Conservation (phyloP, 1,284 basidiomycete species). For the Phellinidium pouzarii region DNA sequence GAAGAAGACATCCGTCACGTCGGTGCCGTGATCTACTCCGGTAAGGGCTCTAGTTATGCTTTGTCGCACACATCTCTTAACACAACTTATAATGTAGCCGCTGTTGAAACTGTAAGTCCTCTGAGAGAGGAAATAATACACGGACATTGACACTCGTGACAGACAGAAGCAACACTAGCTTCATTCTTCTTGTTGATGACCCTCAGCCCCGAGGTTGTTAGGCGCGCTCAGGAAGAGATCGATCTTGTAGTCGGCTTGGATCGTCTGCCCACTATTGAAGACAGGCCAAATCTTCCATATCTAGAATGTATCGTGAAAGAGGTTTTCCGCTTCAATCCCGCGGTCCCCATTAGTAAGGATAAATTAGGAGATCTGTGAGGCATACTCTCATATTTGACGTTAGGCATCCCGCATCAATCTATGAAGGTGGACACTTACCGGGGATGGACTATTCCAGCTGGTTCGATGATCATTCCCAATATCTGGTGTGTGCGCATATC, state of each 20-base stretch:
- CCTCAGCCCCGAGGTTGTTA: constrained; percentile 10
- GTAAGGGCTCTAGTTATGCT: constrained; percentile 1
- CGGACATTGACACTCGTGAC: background rate
- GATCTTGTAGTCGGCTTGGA: constrained; percentile 25
- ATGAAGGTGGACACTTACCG: constrained; percentile 9
- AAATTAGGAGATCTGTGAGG: background rate
- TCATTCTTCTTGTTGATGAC: constrained; percentile 17
- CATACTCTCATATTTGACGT: background rate
- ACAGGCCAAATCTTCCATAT: constrained; percentile 19
- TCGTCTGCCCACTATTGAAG: constrained; percentile 14
- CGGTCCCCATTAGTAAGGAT: constrained; percentile 9
- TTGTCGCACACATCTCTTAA: background rate
- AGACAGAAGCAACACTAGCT: constrained; percentile 11
- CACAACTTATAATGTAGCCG: constrained; percentile 8
- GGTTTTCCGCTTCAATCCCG: constrained; percentile 11
- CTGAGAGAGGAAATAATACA: background rate
- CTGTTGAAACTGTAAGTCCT: constrained; percentile 17
- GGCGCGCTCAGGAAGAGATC: constrained; percentile 38
- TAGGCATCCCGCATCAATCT: constrained; percentile 14
- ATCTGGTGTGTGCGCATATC: constrained; percentile 11
- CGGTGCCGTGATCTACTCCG: constrained; percentile 16
- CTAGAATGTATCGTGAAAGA: constrained; percentile 22
- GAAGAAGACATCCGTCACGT: constrained; percentile 16
- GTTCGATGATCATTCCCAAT: constrained; percentile 16
- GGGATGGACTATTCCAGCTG: constrained; percentile 13